Evolutionary conservation across 2,329 filamentous ascomycete species (phyloP), one percentile per base, ranked within the genome.

Genomic region (Cytospora piceicola): DNA sequence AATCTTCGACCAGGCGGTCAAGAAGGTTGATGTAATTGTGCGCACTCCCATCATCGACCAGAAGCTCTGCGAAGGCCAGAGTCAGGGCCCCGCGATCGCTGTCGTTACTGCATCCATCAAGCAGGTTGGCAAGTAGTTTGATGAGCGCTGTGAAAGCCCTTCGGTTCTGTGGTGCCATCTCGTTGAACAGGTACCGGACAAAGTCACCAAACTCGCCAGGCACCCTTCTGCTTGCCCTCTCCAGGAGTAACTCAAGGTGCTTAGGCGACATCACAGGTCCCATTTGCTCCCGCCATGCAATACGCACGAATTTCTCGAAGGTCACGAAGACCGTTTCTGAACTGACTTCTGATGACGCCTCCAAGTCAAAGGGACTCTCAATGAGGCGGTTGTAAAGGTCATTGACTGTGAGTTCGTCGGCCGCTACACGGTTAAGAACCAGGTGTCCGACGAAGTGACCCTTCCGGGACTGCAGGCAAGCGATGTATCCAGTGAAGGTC

Each of bases 71-170:
- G 79, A 98, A 97, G 1, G 93, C 91, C 54, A 92, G 87, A 0
- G 93, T 97, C 71, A 98, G 79, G 27, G 92, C 91, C 58, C 94
- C 94, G 57, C 94, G 86, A 74, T 97, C 94, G 36, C 93, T 91
- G 73, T 97, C 94, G 72, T 96, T 97, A 59, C 90, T 90, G 70
- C 93, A 97, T 3, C 92, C 93, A 69, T 96, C 93, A 8, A 97
- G 85, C 34, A 98, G 81, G 73, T 97, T 93, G 0, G 92, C 91
- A 29, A 98, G 82, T 36, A 98, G 83, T 72, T 93, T 94, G 73
- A 97, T 89, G 59, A 97, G 85, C 0, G 90, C 88, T 46, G 90
- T 90, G 70, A 97, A 92, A 0, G 94, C 93, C 67, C 94, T 87
- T 69, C 86, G 82, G 69, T 90, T 90, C 71, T 90, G 88, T 0